phyloP scores from a whole-genome alignment of 1,139 yeast genomes.

The Lodderomyces parapsilosis region DNA sequence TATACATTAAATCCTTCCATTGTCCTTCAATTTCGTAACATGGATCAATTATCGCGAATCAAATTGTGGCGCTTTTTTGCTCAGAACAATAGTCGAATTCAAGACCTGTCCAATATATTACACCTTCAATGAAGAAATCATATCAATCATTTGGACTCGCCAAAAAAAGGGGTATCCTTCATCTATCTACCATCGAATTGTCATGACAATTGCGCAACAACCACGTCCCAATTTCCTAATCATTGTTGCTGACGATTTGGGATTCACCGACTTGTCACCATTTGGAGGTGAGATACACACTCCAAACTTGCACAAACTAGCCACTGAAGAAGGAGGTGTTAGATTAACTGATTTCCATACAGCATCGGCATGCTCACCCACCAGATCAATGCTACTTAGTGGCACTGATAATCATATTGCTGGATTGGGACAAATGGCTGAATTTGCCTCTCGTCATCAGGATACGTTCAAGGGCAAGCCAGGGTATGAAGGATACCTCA shows the following conservation, averaged over 20 bases:
- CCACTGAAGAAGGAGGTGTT: slow-evolving; percentile 35
- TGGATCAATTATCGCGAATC: too few relatives aligned
- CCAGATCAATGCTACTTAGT: slow-evolving; percentile 58
- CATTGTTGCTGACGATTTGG: slow-evolving; percentile 63
- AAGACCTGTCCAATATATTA: too few relatives aligned
- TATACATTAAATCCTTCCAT: too few relatives aligned
- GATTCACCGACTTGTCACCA: slow-evolving; percentile 54
- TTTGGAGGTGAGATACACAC: slow-evolving; percentile 62
- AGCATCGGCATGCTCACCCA: slow-evolving; percentile 66
- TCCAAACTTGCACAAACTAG: slow-evolving; percentile 49
- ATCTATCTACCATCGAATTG: too few relatives aligned
- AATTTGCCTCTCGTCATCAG: slow-evolving; percentile 38
- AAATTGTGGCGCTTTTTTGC: too few relatives aligned
- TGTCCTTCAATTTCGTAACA: too few relatives aligned
- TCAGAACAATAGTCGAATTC: too few relatives aligned
- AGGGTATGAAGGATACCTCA: slow-evolving; percentile 58
- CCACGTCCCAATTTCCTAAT: slow-evolving; percentile 46
- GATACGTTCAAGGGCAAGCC: slow-evolving; percentile 44
- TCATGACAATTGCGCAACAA: too few relatives aligned
- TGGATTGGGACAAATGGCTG: slow-evolving; percentile 61
- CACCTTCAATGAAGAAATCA: too few relatives aligned
- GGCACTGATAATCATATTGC: slow-evolving; percentile 65
- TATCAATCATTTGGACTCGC: too few relatives aligned
- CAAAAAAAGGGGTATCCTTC: too few relatives aligned
- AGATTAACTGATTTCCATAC: slow-evolving; percentile 60